These are phyloP conservation scores for Neonectria sp. DNA, from an alignment of 2,329 filamentous ascomycete species.

Conservation along the genomic window DNA sequence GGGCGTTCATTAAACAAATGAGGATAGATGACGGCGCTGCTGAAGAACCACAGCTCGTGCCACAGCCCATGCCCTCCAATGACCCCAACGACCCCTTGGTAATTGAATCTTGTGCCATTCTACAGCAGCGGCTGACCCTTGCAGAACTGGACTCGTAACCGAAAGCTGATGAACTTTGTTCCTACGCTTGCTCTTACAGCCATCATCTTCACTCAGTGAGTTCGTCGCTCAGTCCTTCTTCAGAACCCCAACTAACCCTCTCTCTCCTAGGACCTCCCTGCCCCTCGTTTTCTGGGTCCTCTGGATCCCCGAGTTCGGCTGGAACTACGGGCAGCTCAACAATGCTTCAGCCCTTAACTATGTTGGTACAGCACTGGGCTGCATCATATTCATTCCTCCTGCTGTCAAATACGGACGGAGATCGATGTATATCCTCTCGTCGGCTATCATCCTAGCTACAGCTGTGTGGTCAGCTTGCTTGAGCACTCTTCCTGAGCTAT, in stretches of 20 bases:
- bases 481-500: constrained; percentile 36
- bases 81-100: constrained; percentile 48
- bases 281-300: constrained; percentile 48
- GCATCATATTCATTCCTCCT: constrained; percentile 51
- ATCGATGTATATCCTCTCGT: constrained; percentile 46
- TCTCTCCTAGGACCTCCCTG: constrained; percentile 32
- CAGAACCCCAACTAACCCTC: background rate
- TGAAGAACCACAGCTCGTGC: background rate
- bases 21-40: background rate
- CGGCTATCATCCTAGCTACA: constrained; percentile 31
- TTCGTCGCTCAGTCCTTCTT: constrained; percentile 25
- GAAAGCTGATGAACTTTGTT: constrained; percentile 44
- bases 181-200: constrained; percentile 41
- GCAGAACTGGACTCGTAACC: constrained; percentile 45
- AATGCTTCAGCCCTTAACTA: constrained; percentile 41
- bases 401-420: constrained; percentile 50
- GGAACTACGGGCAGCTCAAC: constrained; percentile 41
- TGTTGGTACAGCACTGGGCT: constrained; percentile 47
- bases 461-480: constrained; percentile 42
- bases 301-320: constrained; percentile 45
- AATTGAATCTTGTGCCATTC: background rate
- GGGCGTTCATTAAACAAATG: too few species aligned
- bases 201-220: constrained; percentile 40
- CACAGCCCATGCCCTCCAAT: constrained; percentile 17
- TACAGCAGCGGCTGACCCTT: background rate